These are phyloP conservation scores for Thalassiosira profunda DNA, from an alignment of 108 stramenopile genomes.

Conservation along the genomic window DNA sequence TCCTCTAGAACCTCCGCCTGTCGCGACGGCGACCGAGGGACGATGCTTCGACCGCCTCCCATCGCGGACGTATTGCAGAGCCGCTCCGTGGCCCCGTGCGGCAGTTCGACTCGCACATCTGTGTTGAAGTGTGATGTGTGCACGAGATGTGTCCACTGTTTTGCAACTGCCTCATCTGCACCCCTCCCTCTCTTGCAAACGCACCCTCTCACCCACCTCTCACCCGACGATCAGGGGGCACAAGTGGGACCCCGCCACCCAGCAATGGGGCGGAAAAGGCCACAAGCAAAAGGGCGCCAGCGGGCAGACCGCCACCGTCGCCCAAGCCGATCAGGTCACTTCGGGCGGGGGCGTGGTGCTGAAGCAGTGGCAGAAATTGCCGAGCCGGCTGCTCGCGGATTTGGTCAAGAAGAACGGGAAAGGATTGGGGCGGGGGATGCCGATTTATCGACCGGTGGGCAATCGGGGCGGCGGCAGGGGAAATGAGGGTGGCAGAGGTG, in stretches of 20 bases:
- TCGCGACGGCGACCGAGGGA: too few species aligned
- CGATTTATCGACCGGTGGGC: slow-evolving; percentile 54
- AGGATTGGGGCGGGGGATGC: slow-evolving; percentile 36
- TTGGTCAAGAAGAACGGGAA: slow-evolving; percentile 70
- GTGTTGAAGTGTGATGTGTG: too few species aligned
- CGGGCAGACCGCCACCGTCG: slow-evolving; percentile 58
- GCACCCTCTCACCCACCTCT: not conserved
- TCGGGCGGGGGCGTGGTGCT: slow-evolving; percentile 69
- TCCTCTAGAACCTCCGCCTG: too few species aligned
- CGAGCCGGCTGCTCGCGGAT: slow-evolving; percentile 75
- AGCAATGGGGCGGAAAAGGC: slow-evolving; percentile 89
- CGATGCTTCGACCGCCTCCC: too few species aligned
- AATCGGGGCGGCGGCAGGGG: not conserved
- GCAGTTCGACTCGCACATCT: too few species aligned
- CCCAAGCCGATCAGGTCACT: slow-evolving; percentile 63
- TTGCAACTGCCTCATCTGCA: not conserved
- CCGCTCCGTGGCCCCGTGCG: too few species aligned
- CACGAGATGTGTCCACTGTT: not conserved
- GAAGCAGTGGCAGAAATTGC: slow-evolving; percentile 91
- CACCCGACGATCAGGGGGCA: slow-evolving; percentile 46
- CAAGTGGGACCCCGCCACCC: slow-evolving; percentile 81
- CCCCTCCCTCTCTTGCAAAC: not conserved
- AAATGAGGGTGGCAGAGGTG: slow-evolving; percentile 19
- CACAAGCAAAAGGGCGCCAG: slow-evolving; percentile 89
- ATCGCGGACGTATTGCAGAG: too few species aligned